Percentiles rank a stretch among this genome's conserved stretches.
Evolutionary conservation across 768 basidiomycete species (phyloP).

Genomic region (Naganishia antarctica): DNA sequence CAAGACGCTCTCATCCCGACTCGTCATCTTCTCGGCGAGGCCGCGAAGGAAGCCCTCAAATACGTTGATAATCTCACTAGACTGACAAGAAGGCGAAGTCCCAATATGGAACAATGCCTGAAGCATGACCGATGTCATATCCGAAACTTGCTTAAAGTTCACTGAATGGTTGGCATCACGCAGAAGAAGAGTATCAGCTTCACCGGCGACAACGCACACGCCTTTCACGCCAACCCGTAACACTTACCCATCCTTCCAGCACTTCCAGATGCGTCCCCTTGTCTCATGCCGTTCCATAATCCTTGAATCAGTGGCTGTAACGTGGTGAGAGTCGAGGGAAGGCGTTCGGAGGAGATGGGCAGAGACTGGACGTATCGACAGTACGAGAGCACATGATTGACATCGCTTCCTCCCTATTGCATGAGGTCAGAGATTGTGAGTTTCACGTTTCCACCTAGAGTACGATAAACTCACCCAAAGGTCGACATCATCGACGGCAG

Average conservation of each 20-base stretch:
- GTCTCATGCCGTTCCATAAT: slow-evolving; percentile 31
- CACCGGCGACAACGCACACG: too few relatives aligned
- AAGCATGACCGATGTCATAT: slow-evolving; percentile 34
- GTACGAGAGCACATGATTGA: slow-evolving; percentile 45
- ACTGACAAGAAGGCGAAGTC: slow-evolving; percentile 23
- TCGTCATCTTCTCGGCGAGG: slow-evolving; percentile 31
- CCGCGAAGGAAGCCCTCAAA: slow-evolving; percentile 29
- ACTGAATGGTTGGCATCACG: slow-evolving; percentile 12
- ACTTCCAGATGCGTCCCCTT: slow-evolving; percentile 29
- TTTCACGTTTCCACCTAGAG: too few relatives aligned
- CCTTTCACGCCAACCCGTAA: slow-evolving; percentile 6
- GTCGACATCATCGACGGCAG: slow-evolving; percentile 30
- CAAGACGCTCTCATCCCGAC: slow-evolving; percentile 23
- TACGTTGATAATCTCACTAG: slow-evolving; percentile 27
- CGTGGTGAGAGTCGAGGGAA: slow-evolving; percentile 29
- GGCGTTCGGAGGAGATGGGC: slow-evolving; percentile 28
- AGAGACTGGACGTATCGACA: slow-evolving; percentile 43
- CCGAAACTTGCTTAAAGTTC: slow-evolving; percentile 25
- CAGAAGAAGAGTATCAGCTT: not conserved
- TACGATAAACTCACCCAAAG: slow-evolving; percentile 43
- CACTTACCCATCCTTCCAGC: slow-evolving; percentile 27
- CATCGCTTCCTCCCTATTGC: slow-evolving; percentile 37
- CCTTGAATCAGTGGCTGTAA: slow-evolving; percentile 33
- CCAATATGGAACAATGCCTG: slow-evolving; percentile 38
- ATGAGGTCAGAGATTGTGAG: not conserved